These are phyloP conservation scores for Hyphopichia wangnamkhiaoensis DNA, from an alignment of 1,139 yeast species.

Conservation along the genomic window DNA sequence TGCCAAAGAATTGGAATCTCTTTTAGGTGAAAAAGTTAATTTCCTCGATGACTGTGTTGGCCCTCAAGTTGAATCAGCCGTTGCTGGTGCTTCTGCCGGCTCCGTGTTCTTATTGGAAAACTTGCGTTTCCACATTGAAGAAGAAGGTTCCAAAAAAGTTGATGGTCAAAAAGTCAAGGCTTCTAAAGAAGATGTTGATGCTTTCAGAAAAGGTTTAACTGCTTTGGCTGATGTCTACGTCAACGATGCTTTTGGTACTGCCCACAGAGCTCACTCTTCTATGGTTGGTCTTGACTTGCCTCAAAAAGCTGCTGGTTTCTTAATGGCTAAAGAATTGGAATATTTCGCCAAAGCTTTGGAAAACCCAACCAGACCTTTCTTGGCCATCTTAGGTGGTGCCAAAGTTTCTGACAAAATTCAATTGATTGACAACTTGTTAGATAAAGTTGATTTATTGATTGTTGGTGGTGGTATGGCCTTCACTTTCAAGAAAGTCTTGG, in stretches of 20 bases:
- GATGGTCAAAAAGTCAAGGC: slow-evolving; percentile 93
- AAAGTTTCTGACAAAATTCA: slow-evolving; percentile 97
- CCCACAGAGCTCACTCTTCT: slow-evolving; percentile 98
- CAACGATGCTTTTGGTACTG: slow-evolving; percentile 98
- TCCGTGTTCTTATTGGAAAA: slow-evolving; percentile 83
- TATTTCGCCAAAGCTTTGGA: slow-evolving; percentile 97
- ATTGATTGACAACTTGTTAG: slow-evolving; percentile 92
- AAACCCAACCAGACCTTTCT: slow-evolving; percentile 94
- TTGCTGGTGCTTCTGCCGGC: slow-evolving; percentile 69
- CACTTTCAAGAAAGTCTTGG: slow-evolving; percentile 92
- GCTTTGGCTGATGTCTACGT: slow-evolving; percentile 91
- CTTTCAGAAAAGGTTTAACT: slow-evolving; percentile 85
- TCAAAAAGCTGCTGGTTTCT: slow-evolving; percentile 95
- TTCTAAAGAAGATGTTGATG: slow-evolving; percentile 73
- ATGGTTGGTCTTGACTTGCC: slow-evolving; percentile 95
- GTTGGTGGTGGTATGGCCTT: slow-evolving; percentile 99
- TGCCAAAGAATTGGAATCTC: slow-evolving; percentile 76
- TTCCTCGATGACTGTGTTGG: slow-evolving; percentile 92
- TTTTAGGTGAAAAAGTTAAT: slow-evolving; percentile 66
- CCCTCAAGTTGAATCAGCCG: slow-evolving; percentile 74
- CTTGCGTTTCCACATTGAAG: slow-evolving; percentile 96
- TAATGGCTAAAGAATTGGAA: slow-evolving; percentile 92
- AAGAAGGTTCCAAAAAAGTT: slow-evolving; percentile 82
- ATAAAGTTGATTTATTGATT: slow-evolving; percentile 89
- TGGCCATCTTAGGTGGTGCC: slow-evolving; percentile 98